phyloP scores from a whole-genome alignment of 2,329 filamentous ascomycete species.

The Falciphora oryzae region DNA sequence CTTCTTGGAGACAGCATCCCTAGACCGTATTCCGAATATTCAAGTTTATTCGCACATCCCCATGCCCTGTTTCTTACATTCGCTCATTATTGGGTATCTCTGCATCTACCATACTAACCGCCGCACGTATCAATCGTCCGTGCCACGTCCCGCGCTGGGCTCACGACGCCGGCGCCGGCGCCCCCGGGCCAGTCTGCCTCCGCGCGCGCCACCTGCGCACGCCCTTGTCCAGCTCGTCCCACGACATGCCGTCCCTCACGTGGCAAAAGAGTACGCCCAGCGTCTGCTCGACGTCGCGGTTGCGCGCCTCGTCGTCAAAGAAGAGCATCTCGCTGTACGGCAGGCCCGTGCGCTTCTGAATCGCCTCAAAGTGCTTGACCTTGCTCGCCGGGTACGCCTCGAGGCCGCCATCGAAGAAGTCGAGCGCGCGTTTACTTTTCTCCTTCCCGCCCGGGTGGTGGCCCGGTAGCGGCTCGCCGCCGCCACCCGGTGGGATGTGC shows the following conservation, averaged over 20 bases:
- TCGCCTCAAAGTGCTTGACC: conserved; percentile 72
- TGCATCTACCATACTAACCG: too few relatives aligned
- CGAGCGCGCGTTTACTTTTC: conserved; percentile 42
- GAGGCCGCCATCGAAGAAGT: conserved; percentile 53
- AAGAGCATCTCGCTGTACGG: conserved; percentile 84
- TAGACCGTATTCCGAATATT: background rate
- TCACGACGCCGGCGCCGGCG: background rate
- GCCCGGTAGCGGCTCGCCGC: conserved; percentile 14
- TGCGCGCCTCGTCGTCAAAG: conserved; percentile 88
- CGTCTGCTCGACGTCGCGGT: conserved; percentile 66
- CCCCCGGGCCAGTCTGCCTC: conserved; percentile 35
- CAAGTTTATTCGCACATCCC: too few relatives aligned
- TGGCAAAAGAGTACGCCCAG: conserved; percentile 82
- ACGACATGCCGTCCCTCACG: conserved; percentile 72
- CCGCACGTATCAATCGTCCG: too few relatives aligned
- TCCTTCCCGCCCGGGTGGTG: conserved; percentile 14
- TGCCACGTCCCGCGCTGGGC: too few relatives aligned
- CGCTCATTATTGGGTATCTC: background rate
- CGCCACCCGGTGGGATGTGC: conserved; percentile 41
- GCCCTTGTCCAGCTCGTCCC: conserved; percentile 71
- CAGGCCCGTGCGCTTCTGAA: conserved; percentile 66
- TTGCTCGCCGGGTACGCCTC: conserved; percentile 76
- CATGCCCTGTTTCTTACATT: too few relatives aligned
- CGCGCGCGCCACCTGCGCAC: conserved; percentile 75
- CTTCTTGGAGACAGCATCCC: background rate